These are phyloP conservation scores for Cicer pinnatifidum DNA, from an alignment of 306 rosid genomes.

Conservation along the genomic window DNA sequence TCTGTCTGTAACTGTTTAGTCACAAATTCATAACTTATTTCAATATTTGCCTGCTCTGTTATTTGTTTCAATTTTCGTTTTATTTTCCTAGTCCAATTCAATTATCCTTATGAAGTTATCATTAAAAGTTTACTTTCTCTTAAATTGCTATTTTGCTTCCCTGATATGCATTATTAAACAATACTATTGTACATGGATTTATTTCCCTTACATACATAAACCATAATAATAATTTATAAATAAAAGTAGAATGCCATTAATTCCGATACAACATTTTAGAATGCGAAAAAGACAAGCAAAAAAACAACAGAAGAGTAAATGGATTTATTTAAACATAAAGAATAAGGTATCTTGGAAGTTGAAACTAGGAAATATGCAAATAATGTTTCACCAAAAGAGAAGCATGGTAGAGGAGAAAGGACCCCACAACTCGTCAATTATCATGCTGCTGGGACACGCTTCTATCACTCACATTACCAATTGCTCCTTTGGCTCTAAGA, in stretches of 20 bases:
- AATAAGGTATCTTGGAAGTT: slow-evolving; percentile 16
- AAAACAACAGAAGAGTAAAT: neutral
- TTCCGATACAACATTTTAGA: neutral
- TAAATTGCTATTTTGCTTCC: neutral
- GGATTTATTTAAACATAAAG: neutral
- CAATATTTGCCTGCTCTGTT: slow-evolving; percentile 15
- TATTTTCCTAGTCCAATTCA: slow-evolving; percentile 20
- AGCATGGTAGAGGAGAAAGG: slow-evolving; percentile 10
- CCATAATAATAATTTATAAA: too few species aligned
- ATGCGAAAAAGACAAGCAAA: slow-evolving; percentile 3
- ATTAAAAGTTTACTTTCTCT: slow-evolving; percentile 3
- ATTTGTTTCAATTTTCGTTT: neutral
- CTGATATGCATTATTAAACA: neutral
- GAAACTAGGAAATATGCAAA: neutral
- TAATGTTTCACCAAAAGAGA: slow-evolving; percentile 7
- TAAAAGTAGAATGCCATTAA: neutral
- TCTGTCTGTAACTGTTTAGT: neutral
- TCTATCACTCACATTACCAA: too few species aligned
- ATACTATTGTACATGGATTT: neutral
- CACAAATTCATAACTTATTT: slow-evolving; percentile 24
- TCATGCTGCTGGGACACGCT: too few species aligned
- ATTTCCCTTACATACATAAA: too few species aligned
- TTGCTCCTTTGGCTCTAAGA: too few species aligned
- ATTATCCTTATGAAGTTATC: slow-evolving; percentile 15
- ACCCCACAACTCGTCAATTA: neutral